Evolutionary conservation across 257 asterid genomes (phyloP).

Genomic region (Parsonsia alboflavescens): DNA sequence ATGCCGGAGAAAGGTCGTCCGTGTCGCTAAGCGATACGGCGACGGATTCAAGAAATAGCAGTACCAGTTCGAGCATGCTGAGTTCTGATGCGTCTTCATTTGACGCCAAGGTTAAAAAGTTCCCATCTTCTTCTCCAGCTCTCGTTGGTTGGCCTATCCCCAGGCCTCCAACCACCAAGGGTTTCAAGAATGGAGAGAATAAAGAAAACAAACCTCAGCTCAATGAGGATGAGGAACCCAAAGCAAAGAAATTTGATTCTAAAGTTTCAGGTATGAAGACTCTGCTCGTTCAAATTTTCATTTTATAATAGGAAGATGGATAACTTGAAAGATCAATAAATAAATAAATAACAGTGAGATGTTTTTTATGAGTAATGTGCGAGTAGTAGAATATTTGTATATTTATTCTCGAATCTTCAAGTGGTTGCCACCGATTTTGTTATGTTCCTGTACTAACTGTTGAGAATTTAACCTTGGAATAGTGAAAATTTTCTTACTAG

Average conservation of each 20-base stretch:
- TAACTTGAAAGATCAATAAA: background rate
- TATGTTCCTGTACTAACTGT: background rate
- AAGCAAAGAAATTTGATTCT: conserved; percentile 38
- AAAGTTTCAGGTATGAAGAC: conserved; percentile 47
- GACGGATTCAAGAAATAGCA: conserved; percentile 40
- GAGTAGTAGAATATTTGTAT: background rate
- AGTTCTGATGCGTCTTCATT: conserved; percentile 41
- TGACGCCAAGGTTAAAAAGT: conserved; percentile 19
- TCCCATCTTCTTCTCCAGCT: conserved; percentile 24
- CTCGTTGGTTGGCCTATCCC: conserved; percentile 62
- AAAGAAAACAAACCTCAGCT: background rate
- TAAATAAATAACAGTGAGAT: too few species aligned
- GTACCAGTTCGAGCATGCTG: conserved; percentile 34
- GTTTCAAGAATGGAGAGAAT: conserved; percentile 22
- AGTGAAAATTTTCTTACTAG: background rate
- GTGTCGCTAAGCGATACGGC: conserved; percentile 42
- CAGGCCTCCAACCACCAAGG: conserved; percentile 30
- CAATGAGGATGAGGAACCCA: conserved; percentile 20
- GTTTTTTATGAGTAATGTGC: background rate
- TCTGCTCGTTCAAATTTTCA: background rate
- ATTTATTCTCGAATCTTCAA: background rate
- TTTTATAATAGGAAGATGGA: background rate
- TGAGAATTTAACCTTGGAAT: background rate
- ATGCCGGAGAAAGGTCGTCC: conserved; percentile 8
- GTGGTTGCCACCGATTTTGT: background rate